A percentile compares a stretch with the other conserved stretches of the same genome.
These are phyloP conservation scores for Centaurea solstitialis DNA, from an alignment of 129 eudicot species.

Conservation along the genomic window DNA sequence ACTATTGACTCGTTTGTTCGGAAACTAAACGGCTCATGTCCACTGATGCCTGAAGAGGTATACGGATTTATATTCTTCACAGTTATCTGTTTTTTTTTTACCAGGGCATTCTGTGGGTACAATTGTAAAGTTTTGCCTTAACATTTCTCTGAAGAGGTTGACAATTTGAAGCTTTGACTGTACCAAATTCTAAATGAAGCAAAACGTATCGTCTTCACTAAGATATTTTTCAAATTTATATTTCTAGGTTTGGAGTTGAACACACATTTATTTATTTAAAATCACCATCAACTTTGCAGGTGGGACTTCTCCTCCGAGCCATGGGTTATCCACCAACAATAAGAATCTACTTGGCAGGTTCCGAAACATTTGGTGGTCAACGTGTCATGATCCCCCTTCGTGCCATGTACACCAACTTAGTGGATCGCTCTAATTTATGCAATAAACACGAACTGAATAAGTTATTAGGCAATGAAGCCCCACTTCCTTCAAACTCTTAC, in stretches of 20 bases:
- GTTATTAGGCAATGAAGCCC: slow-evolving; percentile 67
- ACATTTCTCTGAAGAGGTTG: not conserved
- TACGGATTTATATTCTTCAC: slow-evolving; percentile 12
- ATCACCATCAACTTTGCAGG: slow-evolving; percentile 47
- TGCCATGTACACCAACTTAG: slow-evolving; percentile 87
- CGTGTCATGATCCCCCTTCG: slow-evolving; percentile 88
- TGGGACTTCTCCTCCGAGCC: slow-evolving; percentile 89
- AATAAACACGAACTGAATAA: slow-evolving; percentile 65
- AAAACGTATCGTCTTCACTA: not conserved
- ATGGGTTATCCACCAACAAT: slow-evolving; percentile 94
- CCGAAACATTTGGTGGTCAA: slow-evolving; percentile 98
- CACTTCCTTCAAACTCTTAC: slow-evolving; percentile 39
- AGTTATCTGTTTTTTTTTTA: not conserved
- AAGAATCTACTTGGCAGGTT: slow-evolving; percentile 88
- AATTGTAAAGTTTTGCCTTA: not conserved
- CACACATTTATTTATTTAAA: not conserved
- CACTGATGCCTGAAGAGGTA: slow-evolving; percentile 64
- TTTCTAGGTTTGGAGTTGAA: not conserved
- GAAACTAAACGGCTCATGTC: slow-evolving; percentile 78
- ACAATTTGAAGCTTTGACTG: not conserved
- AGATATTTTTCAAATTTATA: slow-evolving; percentile 1
- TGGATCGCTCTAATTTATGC: slow-evolving; percentile 86
- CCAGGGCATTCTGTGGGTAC: not conserved
- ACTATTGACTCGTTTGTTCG: slow-evolving; percentile 66
- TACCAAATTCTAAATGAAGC: not conserved